Percentiles rank a stretch among this genome's conserved stretches.
phyloP scores from a whole-genome alignment of 305 asterid species.

The Rubia peregrina region DNA sequence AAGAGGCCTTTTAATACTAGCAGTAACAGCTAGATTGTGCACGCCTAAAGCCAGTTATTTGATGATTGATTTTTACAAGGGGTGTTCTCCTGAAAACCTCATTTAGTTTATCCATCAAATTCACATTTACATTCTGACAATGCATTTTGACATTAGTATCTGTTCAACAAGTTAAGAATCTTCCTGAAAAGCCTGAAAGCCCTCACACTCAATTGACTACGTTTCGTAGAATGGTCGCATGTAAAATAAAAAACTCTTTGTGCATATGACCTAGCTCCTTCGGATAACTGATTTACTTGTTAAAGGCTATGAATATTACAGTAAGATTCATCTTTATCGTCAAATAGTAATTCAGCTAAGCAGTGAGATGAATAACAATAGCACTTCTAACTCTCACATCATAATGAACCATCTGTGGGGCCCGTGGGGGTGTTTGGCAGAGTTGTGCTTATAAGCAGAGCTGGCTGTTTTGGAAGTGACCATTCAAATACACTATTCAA shows the following conservation, averaged over 20 bases:
- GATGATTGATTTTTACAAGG: background rate
- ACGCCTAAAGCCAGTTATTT: background rate
- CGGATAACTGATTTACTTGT: background rate
- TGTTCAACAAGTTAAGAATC: background rate
- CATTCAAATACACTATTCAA: no score
- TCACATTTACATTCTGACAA: background rate
- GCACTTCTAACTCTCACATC: background rate
- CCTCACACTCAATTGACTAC: background rate
- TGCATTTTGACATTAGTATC: background rate
- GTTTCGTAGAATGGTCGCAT: background rate
- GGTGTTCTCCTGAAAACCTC: background rate
- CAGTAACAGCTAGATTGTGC: background rate
- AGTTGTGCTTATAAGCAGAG: no score
- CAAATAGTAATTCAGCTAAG: background rate
- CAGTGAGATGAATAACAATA: background rate
- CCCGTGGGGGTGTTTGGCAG: no score
- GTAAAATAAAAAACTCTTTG: background rate
- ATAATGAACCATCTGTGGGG: background rate
- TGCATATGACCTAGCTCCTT: background rate
- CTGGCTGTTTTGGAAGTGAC: no score
- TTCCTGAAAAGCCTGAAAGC: background rate
- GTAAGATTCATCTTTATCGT: background rate
- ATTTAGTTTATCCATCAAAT: background rate
- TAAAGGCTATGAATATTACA: background rate
- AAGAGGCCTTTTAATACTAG: background rate